Conservation (phyloP, 805 yeast species). For the Candida nitratophila region DNA sequence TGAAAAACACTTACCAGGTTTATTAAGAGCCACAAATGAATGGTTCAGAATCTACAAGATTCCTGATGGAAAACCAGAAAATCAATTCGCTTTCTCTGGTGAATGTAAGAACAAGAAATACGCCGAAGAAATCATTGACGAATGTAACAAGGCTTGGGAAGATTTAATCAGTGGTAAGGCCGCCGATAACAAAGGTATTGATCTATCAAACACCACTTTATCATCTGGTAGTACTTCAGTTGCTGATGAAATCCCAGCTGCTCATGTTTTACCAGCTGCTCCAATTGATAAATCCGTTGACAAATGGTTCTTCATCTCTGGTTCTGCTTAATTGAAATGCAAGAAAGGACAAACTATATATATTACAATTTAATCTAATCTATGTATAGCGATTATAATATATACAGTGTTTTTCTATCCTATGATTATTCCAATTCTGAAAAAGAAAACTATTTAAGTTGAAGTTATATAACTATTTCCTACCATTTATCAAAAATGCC, state of each 20-base stretch:
- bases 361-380: too few species aligned
- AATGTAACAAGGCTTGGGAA: constrained; percentile 83
- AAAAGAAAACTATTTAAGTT: too few species aligned
- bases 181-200: constrained; percentile 56
- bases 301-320: constrained; percentile 98
- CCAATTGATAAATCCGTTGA: constrained; percentile 95
- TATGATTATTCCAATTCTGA: too few species aligned
- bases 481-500: constrained; percentile 49
- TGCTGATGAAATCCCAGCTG: constrained; percentile 56
- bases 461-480: neutral
- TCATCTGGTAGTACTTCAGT: constrained; percentile 44
- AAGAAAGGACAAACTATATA: too few species aligned
- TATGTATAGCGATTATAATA: too few species aligned
- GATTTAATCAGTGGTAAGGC: constrained; percentile 59
- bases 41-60: constrained; percentile 98
- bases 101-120: constrained; percentile 82
- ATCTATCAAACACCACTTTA: constrained; percentile 72
- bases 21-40: constrained; percentile 88
- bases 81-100: constrained; percentile 95
- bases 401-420: too few species aligned
- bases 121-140: constrained; percentile 77
- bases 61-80: constrained; percentile 97
- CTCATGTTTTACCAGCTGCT: constrained; percentile 70
- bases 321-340: constrained; percentile 37
- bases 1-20: constrained; percentile 82